These are phyloP conservation scores for Magnaporthiopsis rhizophila DNA, from an alignment of 2,329 filamentous ascomycete genomes.

Conservation along the genomic window DNA sequence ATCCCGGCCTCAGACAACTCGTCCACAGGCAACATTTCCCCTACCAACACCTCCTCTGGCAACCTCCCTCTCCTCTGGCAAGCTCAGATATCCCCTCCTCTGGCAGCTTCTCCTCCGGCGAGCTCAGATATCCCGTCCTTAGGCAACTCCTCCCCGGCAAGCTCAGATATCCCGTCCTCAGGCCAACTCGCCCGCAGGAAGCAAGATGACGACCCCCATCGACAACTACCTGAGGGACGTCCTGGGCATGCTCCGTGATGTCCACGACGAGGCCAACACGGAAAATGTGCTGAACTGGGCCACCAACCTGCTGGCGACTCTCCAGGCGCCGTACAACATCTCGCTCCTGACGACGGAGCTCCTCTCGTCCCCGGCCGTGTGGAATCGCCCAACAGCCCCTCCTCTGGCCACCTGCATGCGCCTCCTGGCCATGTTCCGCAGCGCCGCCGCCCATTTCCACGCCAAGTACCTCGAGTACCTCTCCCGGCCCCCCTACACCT, in stretches of 20 bases:
- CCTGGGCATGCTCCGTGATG: conserved; percentile 50
- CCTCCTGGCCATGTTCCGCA: conserved; percentile 64
- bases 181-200: too few species aligned
- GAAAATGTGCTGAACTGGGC: conserved; percentile 58
- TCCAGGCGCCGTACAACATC: conserved; percentile 69
- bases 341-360: conserved; percentile 65
- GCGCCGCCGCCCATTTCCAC: conserved; percentile 49
- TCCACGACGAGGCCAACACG: conserved; percentile 40
- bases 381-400: conserved; percentile 27
- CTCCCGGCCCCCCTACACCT: conserved; percentile 26
- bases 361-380: conserved; percentile 63
- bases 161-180: too few species aligned
- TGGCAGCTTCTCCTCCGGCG: too few species aligned
- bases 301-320: conserved; percentile 56
- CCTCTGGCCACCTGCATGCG: conserved; percentile 56
- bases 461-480: conserved; percentile 30
- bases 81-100: too few species aligned
- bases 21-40: too few species aligned
- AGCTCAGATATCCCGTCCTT: too few species aligned
- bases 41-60: too few species aligned
- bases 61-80: too few species aligned
- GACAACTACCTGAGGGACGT: conserved; percentile 61
- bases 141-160: too few species aligned
- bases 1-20: too few species aligned
- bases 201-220: background rate